Evolutionary conservation across 495 filamentous ascomycete species (phyloP), one percentile per base, ranked within the genome.

Genomic region (Daldinia childiae): DNA sequence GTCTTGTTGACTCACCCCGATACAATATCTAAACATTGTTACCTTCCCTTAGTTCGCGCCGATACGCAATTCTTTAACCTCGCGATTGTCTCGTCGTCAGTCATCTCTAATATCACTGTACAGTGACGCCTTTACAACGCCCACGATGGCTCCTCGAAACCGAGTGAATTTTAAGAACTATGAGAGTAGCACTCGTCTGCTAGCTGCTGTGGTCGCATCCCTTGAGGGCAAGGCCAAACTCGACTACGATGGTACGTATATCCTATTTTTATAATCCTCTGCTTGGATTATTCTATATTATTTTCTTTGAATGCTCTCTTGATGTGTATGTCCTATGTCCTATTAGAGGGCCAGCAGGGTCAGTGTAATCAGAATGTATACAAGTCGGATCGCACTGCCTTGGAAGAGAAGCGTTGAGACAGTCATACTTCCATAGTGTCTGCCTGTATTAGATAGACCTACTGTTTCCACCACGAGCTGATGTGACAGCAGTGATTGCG

Each of bases 121-220:
- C 12, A 60, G 32, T 17, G 17, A 45, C 30, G 15, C 24, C 19
- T 24, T 6, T 36, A 12, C 12, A 36, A 61, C 58, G 11, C 58
- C 51, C 55, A 80, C 48, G 9, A 84, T 82, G 79, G 73, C 76
- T 19, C 39, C 76, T 12, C 65, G 48, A 32, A 55, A 50, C 62
- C 76, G 77, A 43, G 69, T 81, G 2, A 86, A 85, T 58, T 88
- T 86, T 74, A 81, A 79, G 34, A 80, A 74, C 14, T 84, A 82
- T 69, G 85, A 87, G 73, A 74, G 79, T 0, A 80, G 80, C 64
- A 75, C 78, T 6, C 83, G 86, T 30, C 80, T 88, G 4, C 74
- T 88, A 0, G 82, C 83, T 3, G 86, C 86, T 4, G 68, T 87
- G n/a, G 58, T 88, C 1, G 85, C 83, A 0, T 78, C 84, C 19